phyloP scores from a whole-genome alignment of 257 asterid species.

The Nicotiana knightiana region DNA sequence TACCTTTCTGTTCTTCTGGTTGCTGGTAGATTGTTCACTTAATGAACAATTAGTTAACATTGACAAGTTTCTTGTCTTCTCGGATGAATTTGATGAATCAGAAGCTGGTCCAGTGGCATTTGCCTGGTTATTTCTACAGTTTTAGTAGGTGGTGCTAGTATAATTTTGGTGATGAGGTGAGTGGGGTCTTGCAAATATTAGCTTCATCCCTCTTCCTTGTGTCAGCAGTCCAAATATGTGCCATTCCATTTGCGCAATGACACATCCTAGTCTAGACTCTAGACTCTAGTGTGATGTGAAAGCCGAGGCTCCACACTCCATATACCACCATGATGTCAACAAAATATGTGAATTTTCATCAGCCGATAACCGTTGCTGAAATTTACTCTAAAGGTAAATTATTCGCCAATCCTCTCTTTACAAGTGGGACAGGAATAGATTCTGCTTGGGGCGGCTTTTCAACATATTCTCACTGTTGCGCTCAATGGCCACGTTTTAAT shows the following conservation, averaged over 20 bases:
- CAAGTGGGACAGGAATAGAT: neutral
- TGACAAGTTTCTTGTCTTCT: neutral
- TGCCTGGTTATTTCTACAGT: neutral
- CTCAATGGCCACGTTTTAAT: neutral
- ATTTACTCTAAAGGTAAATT: neutral
- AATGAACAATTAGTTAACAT: neutral
- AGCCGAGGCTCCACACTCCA: neutral
- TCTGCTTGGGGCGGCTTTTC: neutral
- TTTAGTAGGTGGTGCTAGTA: neutral
- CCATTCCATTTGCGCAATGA: conserved; percentile 6
- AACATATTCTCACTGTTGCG: neutral
- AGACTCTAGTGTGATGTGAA: neutral
- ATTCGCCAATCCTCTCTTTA: neutral
- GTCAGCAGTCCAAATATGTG: neutral
- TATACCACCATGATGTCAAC: neutral
- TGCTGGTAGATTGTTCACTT: neutral
- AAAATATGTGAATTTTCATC: neutral
- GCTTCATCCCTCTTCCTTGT: neutral
- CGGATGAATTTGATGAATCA: neutral
- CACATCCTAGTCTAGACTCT: neutral
- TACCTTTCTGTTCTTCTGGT: neutral
- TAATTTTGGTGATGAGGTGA: neutral
- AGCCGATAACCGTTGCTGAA: neutral
- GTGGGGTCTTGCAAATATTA: neutral
- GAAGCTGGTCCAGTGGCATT: neutral